A percentile compares a stretch with the other conserved stretches of the same genome.
Evolutionary conservation across 345 rosid species (phyloP).

Genomic region (Salix udensis): DNA sequence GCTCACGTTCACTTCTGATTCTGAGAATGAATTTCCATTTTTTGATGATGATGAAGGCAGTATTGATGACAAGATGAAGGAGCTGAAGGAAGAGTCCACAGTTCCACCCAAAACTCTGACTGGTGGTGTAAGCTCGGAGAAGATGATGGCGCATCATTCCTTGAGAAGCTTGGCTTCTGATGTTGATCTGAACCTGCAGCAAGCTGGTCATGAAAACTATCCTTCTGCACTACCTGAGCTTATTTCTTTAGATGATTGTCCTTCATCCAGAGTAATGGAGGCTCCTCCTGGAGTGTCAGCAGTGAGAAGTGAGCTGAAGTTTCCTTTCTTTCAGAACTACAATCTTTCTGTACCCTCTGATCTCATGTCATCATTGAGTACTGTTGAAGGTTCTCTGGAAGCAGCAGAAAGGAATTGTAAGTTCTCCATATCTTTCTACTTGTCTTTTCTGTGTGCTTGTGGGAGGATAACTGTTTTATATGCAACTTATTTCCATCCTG

Average conservation of each 20-base stretch:
- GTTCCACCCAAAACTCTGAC: conserved; percentile 15
- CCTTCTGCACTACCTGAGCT: conserved; percentile 24
- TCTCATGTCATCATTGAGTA: conserved; percentile 34
- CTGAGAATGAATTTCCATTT: conserved; percentile 13
- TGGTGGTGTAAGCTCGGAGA: conserved; percentile 5
- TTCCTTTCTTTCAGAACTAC: conserved; percentile 12
- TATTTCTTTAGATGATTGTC: conserved; percentile 32
- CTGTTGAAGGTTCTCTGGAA: conserved; percentile 17
- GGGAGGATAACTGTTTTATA: conserved; percentile 1
- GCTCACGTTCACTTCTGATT: conserved; percentile 17
- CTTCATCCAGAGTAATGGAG: conserved; percentile 14
- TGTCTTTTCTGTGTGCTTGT: not conserved
- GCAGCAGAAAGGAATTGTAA: conserved; percentile 26
- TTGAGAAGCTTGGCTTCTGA: conserved; percentile 17
- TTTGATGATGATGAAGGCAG: conserved; percentile 35
- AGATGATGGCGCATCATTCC: not conserved
- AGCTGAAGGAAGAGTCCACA: conserved; percentile 27
- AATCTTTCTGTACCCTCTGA: conserved; percentile 31
- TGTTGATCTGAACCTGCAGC: conserved; percentile 8
- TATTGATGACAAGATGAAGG: conserved; percentile 8
- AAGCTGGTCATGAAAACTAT: conserved; percentile 17
- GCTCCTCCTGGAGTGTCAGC: conserved; percentile 9
- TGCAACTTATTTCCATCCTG: conserved; percentile 7
- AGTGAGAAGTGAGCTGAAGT: conserved; percentile 1
- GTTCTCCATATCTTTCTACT: not conserved